phyloP scores from a whole-genome alignment of 2,329 filamentous ascomycete genomes.

The Neodidymelliopsis sp. region DNA sequence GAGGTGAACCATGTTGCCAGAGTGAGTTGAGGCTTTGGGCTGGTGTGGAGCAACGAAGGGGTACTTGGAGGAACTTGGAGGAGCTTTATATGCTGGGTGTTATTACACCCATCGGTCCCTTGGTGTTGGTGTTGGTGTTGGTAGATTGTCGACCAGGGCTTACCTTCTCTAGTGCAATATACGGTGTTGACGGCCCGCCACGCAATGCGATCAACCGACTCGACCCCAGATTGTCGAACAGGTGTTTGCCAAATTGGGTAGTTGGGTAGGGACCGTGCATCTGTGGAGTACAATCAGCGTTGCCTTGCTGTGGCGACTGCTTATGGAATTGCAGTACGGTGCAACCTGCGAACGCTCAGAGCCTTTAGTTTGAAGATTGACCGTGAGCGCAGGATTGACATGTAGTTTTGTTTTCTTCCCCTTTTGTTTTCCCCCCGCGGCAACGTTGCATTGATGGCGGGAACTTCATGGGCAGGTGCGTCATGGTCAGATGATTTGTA shows the following conservation, averaged over 20 bases:
- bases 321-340: no score
- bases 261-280: background rate
- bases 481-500: background rate
- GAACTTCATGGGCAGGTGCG: background rate
- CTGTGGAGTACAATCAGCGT: background rate
- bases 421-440: no score
- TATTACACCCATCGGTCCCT: background rate
- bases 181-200: conserved; percentile 17
- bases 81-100: conserved; percentile 6
- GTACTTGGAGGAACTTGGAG: no score
- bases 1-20: conserved; percentile 34
- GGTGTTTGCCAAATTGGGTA: conserved; percentile 6
- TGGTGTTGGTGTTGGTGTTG: background rate
- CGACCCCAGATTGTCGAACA: conserved; percentile 5
- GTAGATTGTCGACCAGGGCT: conserved; percentile 1
- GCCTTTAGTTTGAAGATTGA: no score
- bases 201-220: conserved; percentile 5
- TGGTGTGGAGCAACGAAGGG: background rate
- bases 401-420: no score
- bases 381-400: no score
- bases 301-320: no score
- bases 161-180: background rate
- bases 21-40: conserved; percentile 5
- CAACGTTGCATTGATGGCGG: background rate
- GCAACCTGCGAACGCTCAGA: no score